Evolutionary conservation across 306 rosid species (phyloP).

Genomic region (Cucumis melo): DNA sequence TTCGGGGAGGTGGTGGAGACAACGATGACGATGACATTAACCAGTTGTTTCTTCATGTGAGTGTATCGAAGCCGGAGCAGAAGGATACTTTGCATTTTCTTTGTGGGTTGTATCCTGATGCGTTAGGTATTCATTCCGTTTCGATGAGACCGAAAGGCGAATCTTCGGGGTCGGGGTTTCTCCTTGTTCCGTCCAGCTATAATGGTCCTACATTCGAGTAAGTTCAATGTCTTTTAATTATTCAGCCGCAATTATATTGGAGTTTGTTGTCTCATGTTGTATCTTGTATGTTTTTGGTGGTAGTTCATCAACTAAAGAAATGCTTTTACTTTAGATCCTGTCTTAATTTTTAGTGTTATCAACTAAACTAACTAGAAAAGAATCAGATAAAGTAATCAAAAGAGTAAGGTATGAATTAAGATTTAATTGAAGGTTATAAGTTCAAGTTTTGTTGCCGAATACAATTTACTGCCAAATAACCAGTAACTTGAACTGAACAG

Average conservation of each 20-base stretch:
- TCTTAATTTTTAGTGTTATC: background rate
- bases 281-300: background rate
- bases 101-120: constrained; percentile 77
- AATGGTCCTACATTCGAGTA: constrained; percentile 65
- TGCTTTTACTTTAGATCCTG: background rate
- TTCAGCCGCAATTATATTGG: background rate
- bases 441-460: background rate
- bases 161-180: constrained; percentile 19
- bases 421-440: background rate
- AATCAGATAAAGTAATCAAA: background rate
- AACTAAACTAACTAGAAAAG: background rate
- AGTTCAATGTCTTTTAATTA: constrained; percentile 4
- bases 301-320: background rate
- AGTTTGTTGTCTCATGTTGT: background rate
- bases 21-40: constrained; percentile 35
- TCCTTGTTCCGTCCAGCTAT: constrained; percentile 31
- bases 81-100: constrained; percentile 49
- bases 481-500: background rate
- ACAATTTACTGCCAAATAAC: background rate
- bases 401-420: background rate
- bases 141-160: constrained; percentile 52
- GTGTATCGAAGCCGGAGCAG: constrained; percentile 52
- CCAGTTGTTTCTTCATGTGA: constrained; percentile 71
- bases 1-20: constrained; percentile 18
- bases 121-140: constrained; percentile 82